A percentile compares a stretch with the other conserved stretches of the same genome.
Evolutionary conservation across 495 filamentous ascomycete species (phyloP).

Genomic region (Daldinia decipiens): DNA sequence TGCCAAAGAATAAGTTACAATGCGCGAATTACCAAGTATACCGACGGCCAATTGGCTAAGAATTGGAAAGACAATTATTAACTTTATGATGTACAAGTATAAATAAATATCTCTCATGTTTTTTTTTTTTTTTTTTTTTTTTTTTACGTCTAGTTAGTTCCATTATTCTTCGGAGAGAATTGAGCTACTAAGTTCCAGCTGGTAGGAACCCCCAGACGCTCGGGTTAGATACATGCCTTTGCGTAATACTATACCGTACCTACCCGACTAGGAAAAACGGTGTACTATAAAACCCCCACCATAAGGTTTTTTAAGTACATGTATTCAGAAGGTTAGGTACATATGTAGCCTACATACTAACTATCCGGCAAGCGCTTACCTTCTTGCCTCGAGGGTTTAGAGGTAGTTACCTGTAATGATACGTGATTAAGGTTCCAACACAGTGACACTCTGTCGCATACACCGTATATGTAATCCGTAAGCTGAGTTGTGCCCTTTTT

Average conservation of each 20-base stretch:
- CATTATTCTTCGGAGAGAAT: neutral
- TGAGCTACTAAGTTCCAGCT: conserved; percentile 5
- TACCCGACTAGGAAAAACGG: neutral
- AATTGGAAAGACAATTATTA: conserved; percentile 13
- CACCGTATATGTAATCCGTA: neutral
- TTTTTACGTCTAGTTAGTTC: neutral
- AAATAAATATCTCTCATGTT: conserved; percentile 7
- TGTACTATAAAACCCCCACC: neutral
- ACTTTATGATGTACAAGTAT: conserved; percentile 12
- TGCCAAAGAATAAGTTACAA: conserved; percentile 30
- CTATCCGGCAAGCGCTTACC: neutral
- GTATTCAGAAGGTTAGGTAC: neutral
- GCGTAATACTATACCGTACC: conserved; percentile 2
- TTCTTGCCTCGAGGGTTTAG: neutral
- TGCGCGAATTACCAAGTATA: conserved; percentile 28
- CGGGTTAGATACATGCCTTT: conserved; percentile 1
- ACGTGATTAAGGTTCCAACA: neutral
- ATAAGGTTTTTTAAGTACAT: neutral
- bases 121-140: neutral
- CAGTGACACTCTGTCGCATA: neutral
- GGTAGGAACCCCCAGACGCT: conserved; percentile 1
- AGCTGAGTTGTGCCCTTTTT: conserved; percentile 1
- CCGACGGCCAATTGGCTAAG: conserved; percentile 26
- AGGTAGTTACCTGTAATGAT: neutral
- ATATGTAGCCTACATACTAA: neutral